Base-by-base conservation (phyloP, 371 early-diverging fungal genomes). In the Globomyces sp. region DNA sequence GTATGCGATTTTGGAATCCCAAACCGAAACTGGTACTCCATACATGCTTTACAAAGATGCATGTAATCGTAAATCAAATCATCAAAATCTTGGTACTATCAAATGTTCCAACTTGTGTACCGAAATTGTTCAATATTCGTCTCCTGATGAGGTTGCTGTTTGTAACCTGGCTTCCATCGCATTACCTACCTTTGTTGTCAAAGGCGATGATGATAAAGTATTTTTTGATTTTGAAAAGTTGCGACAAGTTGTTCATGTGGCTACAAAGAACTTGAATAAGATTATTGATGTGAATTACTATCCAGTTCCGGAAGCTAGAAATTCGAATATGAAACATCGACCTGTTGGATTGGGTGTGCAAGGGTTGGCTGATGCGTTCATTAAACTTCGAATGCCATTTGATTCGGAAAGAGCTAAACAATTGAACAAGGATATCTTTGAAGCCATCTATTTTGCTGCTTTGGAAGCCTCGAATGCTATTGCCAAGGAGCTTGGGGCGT, bases 41-140 rank as follows among this genome's bases (percentile, higher is more conserved):
- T 99, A 93, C 80, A 99, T 99, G 93, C 87, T 98, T 41, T 99
- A 99, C 88, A 99, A 99, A 87, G 99, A 99, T 82, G 87, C 92
- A 49, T 96, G 96, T 84, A 99, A 99, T 77, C 82, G 90, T 76
- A 95, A 96, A 76, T 95, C 93, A 62, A 99, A 99, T 84, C 99
- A 99, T 67, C 82, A 86, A 65, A 86, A 99, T 81, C 80, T 99
- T 42, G 99, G 99, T 51, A 98, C 96, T 2, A 98, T 99, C 80
- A 91, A 86, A 74, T 85, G 85, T 77, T 76, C 74, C 71, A 87
- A 90, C 78, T 76, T 90, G 34, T 90, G 90, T 72, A 81, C 81
- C 0, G 98, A 99, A 74, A 98, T 99, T 68, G 88, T 99, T 47
- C 94, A 99, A 76, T 99, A 98, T 81, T 91, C 97, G 6, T 75